Percentiles rank a stretch among this genome's conserved stretches.
Evolutionary conservation across 2,329 filamentous ascomycete species (phyloP).

Genomic region (Alternaria tenuissima): DNA sequence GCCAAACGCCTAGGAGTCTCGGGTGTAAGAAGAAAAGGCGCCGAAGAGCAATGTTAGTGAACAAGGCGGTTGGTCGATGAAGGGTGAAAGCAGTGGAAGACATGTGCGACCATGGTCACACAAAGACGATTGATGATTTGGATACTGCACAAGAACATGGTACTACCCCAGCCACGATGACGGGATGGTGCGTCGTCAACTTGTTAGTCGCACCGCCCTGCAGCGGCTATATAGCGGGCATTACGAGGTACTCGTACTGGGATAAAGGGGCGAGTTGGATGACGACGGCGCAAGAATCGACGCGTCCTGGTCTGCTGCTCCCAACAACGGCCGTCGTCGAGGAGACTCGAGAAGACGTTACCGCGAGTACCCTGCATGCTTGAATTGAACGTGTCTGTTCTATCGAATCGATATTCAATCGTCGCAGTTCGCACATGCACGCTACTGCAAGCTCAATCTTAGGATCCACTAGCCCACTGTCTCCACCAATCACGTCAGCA

Average conservation of each 20-base stretch:
- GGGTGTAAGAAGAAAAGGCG: constrained; percentile 20
- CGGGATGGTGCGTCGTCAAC: constrained; percentile 19
- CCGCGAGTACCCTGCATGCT: background rate
- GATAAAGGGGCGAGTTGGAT: constrained; percentile 5
- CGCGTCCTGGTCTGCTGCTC: background rate
- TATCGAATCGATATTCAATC: constrained; percentile 17
- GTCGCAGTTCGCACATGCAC: constrained; percentile 8
- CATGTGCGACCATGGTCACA: constrained; percentile 6
- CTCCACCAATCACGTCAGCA: constrained; percentile 21
- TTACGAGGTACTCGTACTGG: background rate
- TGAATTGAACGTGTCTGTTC: constrained; percentile 13
- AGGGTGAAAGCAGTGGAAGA: background rate
- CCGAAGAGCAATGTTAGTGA: constrained; percentile 5
- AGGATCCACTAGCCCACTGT: constrained; percentile 10
- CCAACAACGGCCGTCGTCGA: constrained; percentile 4
- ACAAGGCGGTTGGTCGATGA: constrained; percentile 2
- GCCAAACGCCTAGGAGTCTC: constrained; percentile 44
- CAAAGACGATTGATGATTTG: constrained; percentile 11
- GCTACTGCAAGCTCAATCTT: constrained; percentile 1
- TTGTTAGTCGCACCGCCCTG: constrained; percentile 9
- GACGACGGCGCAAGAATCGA: constrained; percentile 3
- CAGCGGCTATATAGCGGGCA: constrained; percentile 14
- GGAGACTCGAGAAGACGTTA: background rate
- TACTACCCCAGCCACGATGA: constrained; percentile 43
- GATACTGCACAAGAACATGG: constrained; percentile 22